Evolutionary conservation across 768 basidiomycete species (phyloP).

Genomic region (Leccinum uliginosum): DNA sequence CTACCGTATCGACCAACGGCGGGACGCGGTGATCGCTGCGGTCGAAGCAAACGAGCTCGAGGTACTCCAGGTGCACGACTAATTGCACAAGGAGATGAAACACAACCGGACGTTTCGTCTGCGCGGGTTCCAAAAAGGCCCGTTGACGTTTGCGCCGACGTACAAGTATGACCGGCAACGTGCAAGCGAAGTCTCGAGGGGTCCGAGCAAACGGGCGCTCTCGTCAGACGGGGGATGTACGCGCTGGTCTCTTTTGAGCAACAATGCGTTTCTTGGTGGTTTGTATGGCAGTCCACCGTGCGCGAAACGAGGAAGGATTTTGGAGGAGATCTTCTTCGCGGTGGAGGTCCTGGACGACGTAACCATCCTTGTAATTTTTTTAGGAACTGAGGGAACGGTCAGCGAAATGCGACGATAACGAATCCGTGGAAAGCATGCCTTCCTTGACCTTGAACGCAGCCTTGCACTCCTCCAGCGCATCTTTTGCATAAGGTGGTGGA

Average conservation of each 20-base stretch:
- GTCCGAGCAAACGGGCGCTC: conserved; percentile 61
- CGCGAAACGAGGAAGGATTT: conserved; percentile 86
- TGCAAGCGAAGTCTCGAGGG: conserved; percentile 67
- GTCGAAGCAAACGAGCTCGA: conserved; percentile 64
- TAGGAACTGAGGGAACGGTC: conserved; percentile 46
- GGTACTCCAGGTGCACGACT: conserved; percentile 71
- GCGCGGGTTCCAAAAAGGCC: conserved; percentile 77
- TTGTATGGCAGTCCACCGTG: conserved; percentile 89
- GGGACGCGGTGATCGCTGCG: conserved; percentile 74
- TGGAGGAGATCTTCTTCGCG: conserved; percentile 92
- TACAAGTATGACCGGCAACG: conserved; percentile 91
- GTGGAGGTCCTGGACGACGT: conserved; percentile 66
- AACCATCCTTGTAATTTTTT: conserved; percentile 62
- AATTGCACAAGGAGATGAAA: conserved; percentile 85
- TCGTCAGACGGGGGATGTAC: conserved; percentile 45
- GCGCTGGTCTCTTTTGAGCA: conserved; percentile 52
- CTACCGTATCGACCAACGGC: conserved; percentile 92
- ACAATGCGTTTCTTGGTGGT: conserved; percentile 64
- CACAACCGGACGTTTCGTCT: conserved; percentile 85
- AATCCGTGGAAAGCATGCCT: conserved; percentile 39
- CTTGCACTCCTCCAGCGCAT: conserved; percentile 58
- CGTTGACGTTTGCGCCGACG: conserved; percentile 80
- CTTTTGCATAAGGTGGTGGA: conserved; percentile 37
- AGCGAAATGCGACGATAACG: not conserved
- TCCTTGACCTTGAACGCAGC: conserved; percentile 71